These are phyloP conservation scores for Amaranthus hypochondriacus DNA, from an alignment of 148 eudicot species.

Conservation along the genomic window DNA sequence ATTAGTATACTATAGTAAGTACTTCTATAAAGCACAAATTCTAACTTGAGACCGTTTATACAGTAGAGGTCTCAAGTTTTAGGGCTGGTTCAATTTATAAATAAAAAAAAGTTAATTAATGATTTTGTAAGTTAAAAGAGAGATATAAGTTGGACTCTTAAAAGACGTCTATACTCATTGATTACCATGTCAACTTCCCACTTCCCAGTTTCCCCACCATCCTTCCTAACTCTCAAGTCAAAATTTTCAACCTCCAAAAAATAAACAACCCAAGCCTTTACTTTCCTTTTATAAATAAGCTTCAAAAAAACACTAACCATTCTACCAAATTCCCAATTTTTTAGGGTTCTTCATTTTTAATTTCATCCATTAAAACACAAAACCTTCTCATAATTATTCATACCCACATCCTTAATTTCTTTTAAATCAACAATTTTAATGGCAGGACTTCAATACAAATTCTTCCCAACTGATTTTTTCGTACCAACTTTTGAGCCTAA, in stretches of 20 bases:
- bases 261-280: not conserved
- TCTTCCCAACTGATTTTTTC: conserved; percentile 26
- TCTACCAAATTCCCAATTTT: not conserved
- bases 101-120: too few relatives aligned
- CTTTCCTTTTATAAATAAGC: conserved; percentile 7
- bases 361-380: not conserved
- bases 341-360: not conserved
- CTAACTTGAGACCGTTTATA: too few relatives aligned
- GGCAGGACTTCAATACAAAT: conserved; percentile 21
- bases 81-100: too few relatives aligned
- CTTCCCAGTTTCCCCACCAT: not conserved
- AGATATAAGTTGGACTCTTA: too few relatives aligned
- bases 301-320: not conserved
- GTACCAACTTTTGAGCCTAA: conserved; percentile 17
- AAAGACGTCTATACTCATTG: too few relatives aligned
- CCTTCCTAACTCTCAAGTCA: not conserved
- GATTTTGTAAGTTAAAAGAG: too few relatives aligned
- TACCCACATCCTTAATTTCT: not conserved
- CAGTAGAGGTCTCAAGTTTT: too few relatives aligned
- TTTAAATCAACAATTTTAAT: not conserved
- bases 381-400: not conserved
- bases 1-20: too few relatives aligned
- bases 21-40: too few relatives aligned
- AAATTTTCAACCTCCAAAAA: not conserved
- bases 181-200: too few relatives aligned